phyloP scores from a whole-genome alignment of 768 basidiomycete genomes.

The Dacryopinax primogenitus region DNA sequence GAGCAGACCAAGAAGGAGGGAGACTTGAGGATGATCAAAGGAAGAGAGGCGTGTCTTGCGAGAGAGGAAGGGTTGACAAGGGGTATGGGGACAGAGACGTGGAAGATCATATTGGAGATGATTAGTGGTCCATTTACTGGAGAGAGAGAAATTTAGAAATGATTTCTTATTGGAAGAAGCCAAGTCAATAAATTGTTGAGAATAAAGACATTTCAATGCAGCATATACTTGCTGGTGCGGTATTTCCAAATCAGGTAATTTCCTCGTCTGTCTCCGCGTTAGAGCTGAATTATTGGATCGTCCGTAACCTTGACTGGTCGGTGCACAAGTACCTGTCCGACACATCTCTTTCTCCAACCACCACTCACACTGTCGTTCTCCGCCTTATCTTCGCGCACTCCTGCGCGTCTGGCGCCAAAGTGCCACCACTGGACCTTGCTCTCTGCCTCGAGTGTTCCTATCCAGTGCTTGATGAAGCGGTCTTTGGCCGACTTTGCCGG shows the following conservation, averaged over 20 bases:
- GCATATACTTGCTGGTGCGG: too few species aligned
- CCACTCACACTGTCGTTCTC: not conserved
- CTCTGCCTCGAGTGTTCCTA: not conserved
- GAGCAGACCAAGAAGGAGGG: conserved; percentile 28
- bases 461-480: not conserved
- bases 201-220: too few species aligned
- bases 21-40: conserved; percentile 27
- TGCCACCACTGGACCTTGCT: not conserved
- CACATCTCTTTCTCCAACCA: not conserved
- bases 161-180: not conserved
- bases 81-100: not conserved
- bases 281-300: not conserved
- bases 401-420: not conserved
- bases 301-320: not conserved
- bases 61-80: conserved; percentile 24
- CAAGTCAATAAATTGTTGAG: too few species aligned
- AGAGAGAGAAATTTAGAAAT: not conserved
- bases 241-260: not conserved
- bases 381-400: not conserved
- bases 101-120: conserved; percentile 1
- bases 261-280: not conserved
- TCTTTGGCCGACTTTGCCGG: not conserved
- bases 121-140: not conserved
- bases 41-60: conserved; percentile 24
- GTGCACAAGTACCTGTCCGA: too few species aligned